Evolutionary conservation across 1,284 basidiomycete species (phyloP), one percentile per base, ranked within the genome.

Genomic region (Rhodotorula sp.): DNA sequence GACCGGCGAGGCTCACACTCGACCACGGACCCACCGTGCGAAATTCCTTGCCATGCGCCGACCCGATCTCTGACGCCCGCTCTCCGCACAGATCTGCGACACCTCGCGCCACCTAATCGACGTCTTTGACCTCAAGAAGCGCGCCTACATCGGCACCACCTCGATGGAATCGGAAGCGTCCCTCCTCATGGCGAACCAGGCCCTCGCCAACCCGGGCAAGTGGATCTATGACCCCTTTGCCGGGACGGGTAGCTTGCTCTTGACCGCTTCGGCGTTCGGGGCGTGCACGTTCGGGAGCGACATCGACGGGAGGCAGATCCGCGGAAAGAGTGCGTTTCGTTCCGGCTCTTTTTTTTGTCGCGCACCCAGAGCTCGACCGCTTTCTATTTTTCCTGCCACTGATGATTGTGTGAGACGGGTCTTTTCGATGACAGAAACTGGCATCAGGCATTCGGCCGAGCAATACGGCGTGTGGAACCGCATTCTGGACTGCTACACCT

Each of bases 161-260:
- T 92, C 91, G 77, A 99, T 99, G 97, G 95, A 98, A 78, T 88
- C 94, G 15, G 93, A 97, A 80, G 90, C 97, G 74, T 94, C 92
- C 2, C 84, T 99, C 58, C 81, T 98, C 51, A 97, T 98, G 93
- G 94, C 95, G 12, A 95, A 94, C 77, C 97, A 99, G 82, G 90
- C 94, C 0, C 83, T 96, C 79, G 93, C 94, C 0, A 86, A 89
- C 5, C 89, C 92, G 3, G 93, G 93, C 52, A 96, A 92, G 81
- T 81, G 97, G 47, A 85, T 98, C 26, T 98, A 98, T 78, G 97
- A 99, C 80, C 97, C 97, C 0, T 99, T 99, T 81, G 77, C 91
- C 62, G 97, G 97, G 1, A 99, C 97, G 0, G 97, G 97, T 10
- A 97, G 94, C 75, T 92, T 97, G 89, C 88, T 94, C 46, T 95